Conservation (phyloP, 306 rosid species). For the Carpinus viminea region DNA sequence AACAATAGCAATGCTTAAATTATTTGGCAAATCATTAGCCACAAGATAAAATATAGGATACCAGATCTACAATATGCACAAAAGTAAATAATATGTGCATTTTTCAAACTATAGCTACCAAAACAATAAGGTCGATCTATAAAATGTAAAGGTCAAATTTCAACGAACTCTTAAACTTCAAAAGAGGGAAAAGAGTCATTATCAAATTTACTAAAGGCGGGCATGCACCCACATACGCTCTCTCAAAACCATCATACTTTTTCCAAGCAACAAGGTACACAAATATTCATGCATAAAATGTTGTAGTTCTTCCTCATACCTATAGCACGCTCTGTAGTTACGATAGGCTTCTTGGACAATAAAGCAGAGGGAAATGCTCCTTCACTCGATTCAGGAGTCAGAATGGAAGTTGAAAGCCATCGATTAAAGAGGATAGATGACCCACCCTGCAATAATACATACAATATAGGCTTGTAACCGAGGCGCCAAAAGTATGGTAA, state of each 20-base stretch:
- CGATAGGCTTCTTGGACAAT: conserved; percentile 52
- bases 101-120: not conserved
- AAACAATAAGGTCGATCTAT: not conserved
- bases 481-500: conserved; percentile 11
- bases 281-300: conserved; percentile 27
- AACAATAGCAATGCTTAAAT: conserved; percentile 12
- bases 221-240: not conserved
- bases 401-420: conserved; percentile 52
- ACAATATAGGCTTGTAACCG: conserved; percentile 14
- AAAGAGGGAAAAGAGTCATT: not conserved
- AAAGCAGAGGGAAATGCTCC: conserved; percentile 60
- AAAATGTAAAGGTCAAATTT: not conserved
- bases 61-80: not conserved
- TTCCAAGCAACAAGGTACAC: conserved; percentile 7
- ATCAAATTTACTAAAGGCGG: not conserved
- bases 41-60: not conserved
- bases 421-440: conserved; percentile 32
- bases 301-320: conserved; percentile 48
- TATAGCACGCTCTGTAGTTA: conserved; percentile 49
- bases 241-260: not conserved
- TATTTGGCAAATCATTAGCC: not conserved
- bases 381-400: conserved; percentile 50
- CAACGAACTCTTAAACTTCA: not conserved
- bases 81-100: not conserved
- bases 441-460: conserved; percentile 49